Evolutionary conservation across 208 protist species (phyloP), one percentile per base, ranked within the genome.

Genomic region (Acanthamoeba healyi): DNA sequence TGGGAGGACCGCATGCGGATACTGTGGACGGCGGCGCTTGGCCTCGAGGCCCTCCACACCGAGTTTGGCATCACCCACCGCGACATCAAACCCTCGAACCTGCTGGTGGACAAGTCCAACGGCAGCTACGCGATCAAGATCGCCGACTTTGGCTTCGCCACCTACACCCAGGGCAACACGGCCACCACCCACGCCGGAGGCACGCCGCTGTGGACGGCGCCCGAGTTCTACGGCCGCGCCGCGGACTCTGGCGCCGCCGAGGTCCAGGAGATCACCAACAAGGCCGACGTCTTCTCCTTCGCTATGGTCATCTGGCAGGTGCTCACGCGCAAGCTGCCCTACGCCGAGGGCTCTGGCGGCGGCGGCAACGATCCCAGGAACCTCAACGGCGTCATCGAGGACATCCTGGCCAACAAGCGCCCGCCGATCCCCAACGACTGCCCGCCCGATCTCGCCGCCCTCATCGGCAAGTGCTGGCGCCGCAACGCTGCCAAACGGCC

Each of bases 231-330:
- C 58, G n/a, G 58, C 58, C n/a, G 58, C 2, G 58, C 42, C 36
- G 72, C 72, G 6, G 72, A 82, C 72, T 82, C 42, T 82, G 72
- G 72, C 36, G 12, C 42, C 42, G 72, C 72, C n/a, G n/a, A n/a
- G n/a, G n/a, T n/a, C n/a, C n/a, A 67, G 58, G 34, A 34, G n/a
- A 36, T 36, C 58, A 36, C 58, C n/a, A n/a, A 67, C n/a, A n/a
- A 5, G 58, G 58, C 58, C 58, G 58, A 67, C 58, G 58, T 67
- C n/a, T 67, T 36, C 58, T 67, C 58, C n/a, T 67, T 67, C 58
- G 58, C n/a, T 9, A 36, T 67, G n/a, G 9, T 67, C 58, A 67
- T 67, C n/a, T 67, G 58, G 58, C 58, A 67, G 58, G 58, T 67
- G 58, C n/a, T 34, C 58, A 67, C 58, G n/a, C 58, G 58, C 58